Percentiles rank a stretch among this genome's conserved stretches.
phyloP scores from a whole-genome alignment of 192 early-diverging fungal species.

The Phycomyces nitens region DNA sequence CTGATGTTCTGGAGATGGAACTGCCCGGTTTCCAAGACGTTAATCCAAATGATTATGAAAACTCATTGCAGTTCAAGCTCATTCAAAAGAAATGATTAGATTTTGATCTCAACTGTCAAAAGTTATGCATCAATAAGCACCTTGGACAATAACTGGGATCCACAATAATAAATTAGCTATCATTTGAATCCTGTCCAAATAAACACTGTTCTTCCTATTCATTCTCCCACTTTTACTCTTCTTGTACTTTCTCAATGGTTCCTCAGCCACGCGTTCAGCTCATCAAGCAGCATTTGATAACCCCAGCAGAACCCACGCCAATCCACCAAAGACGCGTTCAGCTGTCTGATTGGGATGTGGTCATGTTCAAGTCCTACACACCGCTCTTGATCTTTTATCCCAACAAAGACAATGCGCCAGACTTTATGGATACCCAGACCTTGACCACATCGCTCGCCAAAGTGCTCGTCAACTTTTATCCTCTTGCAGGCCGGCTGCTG shows the following conservation, averaged over 20 bases:
- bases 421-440: constrained; percentile 16
- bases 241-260: constrained; percentile 10
- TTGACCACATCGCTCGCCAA: constrained; percentile 4
- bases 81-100: background rate
- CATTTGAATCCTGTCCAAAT: background rate
- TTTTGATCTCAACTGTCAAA: background rate
- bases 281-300: background rate
- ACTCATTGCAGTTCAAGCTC: constrained; percentile 20
- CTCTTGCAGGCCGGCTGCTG: constrained; percentile 17
- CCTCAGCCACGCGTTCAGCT: constrained; percentile 19
- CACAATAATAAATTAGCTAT: too few relatives aligned
- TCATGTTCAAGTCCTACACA: constrained; percentile 34
- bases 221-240: background rate
- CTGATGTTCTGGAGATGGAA: constrained; percentile 44
- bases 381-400: constrained; percentile 23
- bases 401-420: constrained; percentile 3
- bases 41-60: constrained; percentile 15
- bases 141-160: too few relatives aligned
- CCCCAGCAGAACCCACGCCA: constrained; percentile 6
- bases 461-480: constrained; percentile 22
- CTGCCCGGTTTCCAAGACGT: constrained; percentile 39
- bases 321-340: background rate
- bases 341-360: constrained; percentile 29
- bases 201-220: background rate
- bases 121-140: background rate